Conservation (phyloP, 2,329 filamentous ascomycete species). For the Blastomyces silverae region DNA sequence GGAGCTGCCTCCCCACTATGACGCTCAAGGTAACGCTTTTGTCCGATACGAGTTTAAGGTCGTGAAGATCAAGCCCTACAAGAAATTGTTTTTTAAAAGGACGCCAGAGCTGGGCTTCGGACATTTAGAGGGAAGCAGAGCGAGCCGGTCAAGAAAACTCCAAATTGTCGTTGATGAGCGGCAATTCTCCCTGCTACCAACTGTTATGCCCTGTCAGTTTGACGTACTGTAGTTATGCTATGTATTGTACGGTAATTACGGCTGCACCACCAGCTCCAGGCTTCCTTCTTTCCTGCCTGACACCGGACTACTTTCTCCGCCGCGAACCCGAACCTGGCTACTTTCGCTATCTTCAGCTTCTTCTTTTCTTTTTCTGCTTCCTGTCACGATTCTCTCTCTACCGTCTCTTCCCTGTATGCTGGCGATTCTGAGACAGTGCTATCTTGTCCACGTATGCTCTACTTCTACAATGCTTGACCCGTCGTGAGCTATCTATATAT, state of each 20-base stretch:
- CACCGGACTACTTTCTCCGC: not conserved
- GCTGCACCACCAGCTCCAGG: not conserved
- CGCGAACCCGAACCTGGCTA: not conserved
- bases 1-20: not conserved
- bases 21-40: too few species aligned
- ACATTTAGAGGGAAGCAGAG: too few species aligned
- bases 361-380: slow-evolving; percentile 7
- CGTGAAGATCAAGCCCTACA: too few species aligned
- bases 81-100: too few species aligned
- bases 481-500: not conserved
- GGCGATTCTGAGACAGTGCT: not conserved
- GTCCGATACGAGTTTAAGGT: too few species aligned
- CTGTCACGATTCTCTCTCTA: not conserved
- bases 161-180: not conserved
- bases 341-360: not conserved
- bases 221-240: too few species aligned
- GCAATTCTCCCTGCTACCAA: too few species aligned
- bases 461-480: slow-evolving; percentile 5
- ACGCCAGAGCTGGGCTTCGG: too few species aligned
- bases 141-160: too few species aligned
- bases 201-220: too few species aligned
- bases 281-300: not conserved
- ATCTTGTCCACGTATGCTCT: not conserved
- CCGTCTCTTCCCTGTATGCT: not conserved
- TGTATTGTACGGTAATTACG: not conserved